Base-by-base conservation (phyloP, 2,329 filamentous ascomycete species). In the Cercospora zeae-maydis region DNA sequence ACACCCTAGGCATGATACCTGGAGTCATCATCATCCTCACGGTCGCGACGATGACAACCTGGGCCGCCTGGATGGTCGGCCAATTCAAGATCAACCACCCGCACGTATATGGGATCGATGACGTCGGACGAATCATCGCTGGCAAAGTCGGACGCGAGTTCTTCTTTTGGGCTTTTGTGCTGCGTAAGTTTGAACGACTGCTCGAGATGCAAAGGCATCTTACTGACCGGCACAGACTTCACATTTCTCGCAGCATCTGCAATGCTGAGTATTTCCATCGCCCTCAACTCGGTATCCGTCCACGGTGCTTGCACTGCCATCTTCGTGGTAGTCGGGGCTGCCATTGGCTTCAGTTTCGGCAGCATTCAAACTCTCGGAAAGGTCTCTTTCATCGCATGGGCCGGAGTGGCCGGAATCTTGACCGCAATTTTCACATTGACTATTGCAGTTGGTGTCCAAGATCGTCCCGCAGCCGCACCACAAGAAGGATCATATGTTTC, bases 51-150 rank as follows among this genome's bases (percentile, higher is more conserved):
- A 80, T 82, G 64, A 82, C 80, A 0, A 79, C 78, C 2, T 83
- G 81, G 81, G 81, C 80, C 1, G 74, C 76, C 56, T 82, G 80
- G 65, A 79, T 82, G 24, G 74, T 83, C 8, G 81, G 79, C 6
- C 69, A 74, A 10, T 85, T 85, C 75, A 85, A 85, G 68, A 67
- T 83, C 42, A 75, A 77, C n/a, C 83, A 85, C 68, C 79, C 80
- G 0, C 77, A 83, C 63, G 82, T 85, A 2, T 84, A 85, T 66
- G 81, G 80, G 58, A 85, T 85, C 74, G 83, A 83, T 37, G 83
- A 86, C 65, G 83, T 82, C 0, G 83, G 83, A n/a, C 74, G 74
- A 45, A 79, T 84, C 54, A 75, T 86, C 16, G 83, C 84, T 59
- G 83, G 84, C 1, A 79, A 77, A 1, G 59, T 81, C 3, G 83